phyloP scores from a whole-genome alignment of 225 moss, liverwort and hornwort species.

The Asterella californica region DNA sequence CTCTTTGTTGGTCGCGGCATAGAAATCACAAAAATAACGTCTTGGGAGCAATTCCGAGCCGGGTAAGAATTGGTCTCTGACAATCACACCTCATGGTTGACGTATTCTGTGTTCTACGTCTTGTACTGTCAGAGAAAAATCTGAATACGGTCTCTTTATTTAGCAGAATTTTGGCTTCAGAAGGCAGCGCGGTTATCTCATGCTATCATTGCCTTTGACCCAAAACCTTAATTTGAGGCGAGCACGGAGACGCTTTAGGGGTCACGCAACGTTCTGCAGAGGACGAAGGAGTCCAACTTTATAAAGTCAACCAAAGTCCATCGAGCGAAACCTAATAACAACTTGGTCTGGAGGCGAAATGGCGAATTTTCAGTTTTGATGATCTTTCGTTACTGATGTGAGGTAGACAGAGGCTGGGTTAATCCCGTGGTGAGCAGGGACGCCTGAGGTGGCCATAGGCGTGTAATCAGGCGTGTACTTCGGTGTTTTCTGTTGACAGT shows the following conservation, averaged over 20 bases:
- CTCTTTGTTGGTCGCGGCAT: slow-evolving; percentile 71
- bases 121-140: background rate
- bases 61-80: slow-evolving; percentile 41
- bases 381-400: too few relatives aligned
- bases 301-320: too few relatives aligned
- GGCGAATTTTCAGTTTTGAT: too few relatives aligned
- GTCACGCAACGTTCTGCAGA: too few relatives aligned
- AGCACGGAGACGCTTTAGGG: too few relatives aligned
- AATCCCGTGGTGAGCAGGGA: background rate
- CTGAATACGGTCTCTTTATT: background rate
- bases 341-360: too few relatives aligned
- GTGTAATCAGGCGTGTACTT: too few relatives aligned
- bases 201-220: too few relatives aligned
- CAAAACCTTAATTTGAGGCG: too few relatives aligned
- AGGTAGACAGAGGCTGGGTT: too few relatives aligned
- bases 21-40: slow-evolving; percentile 71
- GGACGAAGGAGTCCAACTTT: too few relatives aligned
- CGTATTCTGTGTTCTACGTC: background rate
- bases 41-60: slow-evolving; percentile 60
- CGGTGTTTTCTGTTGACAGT: background rate
- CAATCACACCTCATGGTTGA: background rate
- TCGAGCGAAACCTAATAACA: too few relatives aligned
- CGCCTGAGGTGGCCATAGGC: background rate
- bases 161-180: background rate
- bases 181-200: background rate